Percentiles rank a stretch among this genome's conserved stretches.
Conservation (phyloP, 148 eudicot genomes). For the Rhododendron kiyosumense region DNA sequence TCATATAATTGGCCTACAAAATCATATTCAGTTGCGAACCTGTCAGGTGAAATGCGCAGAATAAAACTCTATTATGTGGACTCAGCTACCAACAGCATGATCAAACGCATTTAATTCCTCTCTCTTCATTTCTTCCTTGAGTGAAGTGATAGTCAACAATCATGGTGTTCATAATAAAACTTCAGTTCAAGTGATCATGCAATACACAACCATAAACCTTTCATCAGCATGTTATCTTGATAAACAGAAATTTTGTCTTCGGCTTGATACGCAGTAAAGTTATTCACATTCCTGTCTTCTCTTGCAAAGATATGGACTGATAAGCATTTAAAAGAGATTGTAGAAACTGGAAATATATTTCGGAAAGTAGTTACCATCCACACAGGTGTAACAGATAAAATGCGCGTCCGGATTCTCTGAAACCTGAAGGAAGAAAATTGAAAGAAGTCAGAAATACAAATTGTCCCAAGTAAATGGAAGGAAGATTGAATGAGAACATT, state of each 20-base stretch:
- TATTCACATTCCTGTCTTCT: background rate
- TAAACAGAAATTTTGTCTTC: background rate
- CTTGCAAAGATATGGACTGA: background rate
- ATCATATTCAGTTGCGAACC: background rate
- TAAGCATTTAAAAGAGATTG: background rate
- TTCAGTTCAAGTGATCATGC: background rate
- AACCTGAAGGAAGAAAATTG: conserved; percentile 44
- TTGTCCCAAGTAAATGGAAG: background rate
- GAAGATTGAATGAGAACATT: background rate
- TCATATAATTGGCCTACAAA: conserved; percentile 76
- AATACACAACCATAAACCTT: background rate
- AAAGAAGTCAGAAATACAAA: background rate
- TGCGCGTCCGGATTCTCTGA: conserved; percentile 71
- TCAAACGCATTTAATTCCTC: background rate
- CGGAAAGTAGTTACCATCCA: conserved; percentile 51
- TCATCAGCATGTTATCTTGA: background rate
- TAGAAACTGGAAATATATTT: background rate
- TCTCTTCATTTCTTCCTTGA: background rate
- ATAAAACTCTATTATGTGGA: background rate
- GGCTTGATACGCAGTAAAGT: background rate
- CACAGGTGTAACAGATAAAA: conserved; percentile 85
- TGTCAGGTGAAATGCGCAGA: background rate
- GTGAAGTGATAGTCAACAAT: background rate
- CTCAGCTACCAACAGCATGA: background rate
- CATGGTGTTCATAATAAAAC: background rate